Conservation (phyloP, 2,329 filamentous ascomycete genomes). For the Trichocomaceae sp. region DNA sequence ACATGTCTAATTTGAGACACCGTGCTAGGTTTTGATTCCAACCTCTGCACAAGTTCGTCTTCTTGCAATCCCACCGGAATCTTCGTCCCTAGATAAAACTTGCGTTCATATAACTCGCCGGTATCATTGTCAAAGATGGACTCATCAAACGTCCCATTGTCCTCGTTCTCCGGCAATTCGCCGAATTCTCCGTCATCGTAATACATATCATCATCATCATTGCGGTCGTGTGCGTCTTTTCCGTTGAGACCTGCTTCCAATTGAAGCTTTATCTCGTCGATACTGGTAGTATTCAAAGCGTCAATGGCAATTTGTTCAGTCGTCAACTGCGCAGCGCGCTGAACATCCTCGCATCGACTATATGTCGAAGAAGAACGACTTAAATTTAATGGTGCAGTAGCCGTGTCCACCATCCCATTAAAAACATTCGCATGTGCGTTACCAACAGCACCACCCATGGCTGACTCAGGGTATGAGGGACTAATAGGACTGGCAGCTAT, state of each 20-base stretch:
- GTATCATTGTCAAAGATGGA: constrained; percentile 44
- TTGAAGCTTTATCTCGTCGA: background rate
- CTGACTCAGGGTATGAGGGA: constrained; percentile 18
- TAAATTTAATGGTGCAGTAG: background rate
- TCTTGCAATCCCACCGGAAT: constrained; percentile 10
- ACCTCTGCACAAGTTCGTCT: background rate
- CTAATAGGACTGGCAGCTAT: constrained; percentile 29
- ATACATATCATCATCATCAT: constrained; percentile 37
- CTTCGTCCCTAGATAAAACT: constrained; percentile 18
- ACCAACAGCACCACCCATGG: background rate
- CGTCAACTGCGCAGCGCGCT: background rate
- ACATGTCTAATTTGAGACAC: constrained; percentile 26
- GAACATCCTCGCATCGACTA: background rate
- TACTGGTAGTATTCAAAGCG: background rate
- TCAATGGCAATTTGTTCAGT: background rate
- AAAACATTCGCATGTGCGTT: background rate
- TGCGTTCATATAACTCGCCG: constrained; percentile 38
- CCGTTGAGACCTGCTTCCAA: background rate
- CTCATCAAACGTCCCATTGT: constrained; percentile 39
- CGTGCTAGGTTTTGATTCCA: constrained; percentile 6
- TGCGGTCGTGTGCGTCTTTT: constrained; percentile 5
- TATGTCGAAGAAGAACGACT: constrained; percentile 1
- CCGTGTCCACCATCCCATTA: background rate
- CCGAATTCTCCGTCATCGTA: constrained; percentile 44
- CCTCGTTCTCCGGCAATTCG: constrained; percentile 29